Conservation (phyloP, 2,329 filamentous ascomycete genomes). For the Calonectria multiphialidica region DNA sequence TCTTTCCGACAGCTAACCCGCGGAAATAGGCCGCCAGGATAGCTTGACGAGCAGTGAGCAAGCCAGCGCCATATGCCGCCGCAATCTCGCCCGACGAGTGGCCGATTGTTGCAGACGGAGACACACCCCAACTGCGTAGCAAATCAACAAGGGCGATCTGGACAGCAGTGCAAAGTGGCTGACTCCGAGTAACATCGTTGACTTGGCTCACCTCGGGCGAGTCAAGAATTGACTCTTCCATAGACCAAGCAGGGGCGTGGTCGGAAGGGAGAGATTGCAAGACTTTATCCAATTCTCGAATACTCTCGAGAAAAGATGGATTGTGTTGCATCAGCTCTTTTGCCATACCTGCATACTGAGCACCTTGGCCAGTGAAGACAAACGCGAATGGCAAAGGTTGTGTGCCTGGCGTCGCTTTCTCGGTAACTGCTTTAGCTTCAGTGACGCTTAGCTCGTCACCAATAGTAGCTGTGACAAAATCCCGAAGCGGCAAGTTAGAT, state of each 20-base stretch:
- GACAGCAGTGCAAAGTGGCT: conserved; percentile 51
- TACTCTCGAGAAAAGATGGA: background rate
- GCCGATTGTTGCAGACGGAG: background rate
- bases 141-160: conserved; percentile 49
- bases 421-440: background rate
- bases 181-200: conserved; percentile 21
- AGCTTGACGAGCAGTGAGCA: background rate
- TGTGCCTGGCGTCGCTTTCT: background rate
- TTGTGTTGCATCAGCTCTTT: background rate
- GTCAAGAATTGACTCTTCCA: conserved; percentile 23
- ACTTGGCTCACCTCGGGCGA: conserved; percentile 26
- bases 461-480: background rate
- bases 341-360: background rate
- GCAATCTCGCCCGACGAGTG: conserved; percentile 8
- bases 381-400: background rate
- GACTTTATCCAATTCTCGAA: background rate
- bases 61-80: background rate
- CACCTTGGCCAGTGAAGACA: background rate
- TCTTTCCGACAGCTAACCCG: background rate
- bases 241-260: background rate
- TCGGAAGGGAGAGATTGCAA: background rate
- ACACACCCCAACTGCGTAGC: conserved; percentile 28
- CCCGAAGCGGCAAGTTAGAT: background rate
- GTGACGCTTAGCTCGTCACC: no score
- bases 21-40: background rate